phyloP scores from a whole-genome alignment of 31 red algal genomes.

The Asparagopsis taxiformis region DNA sequence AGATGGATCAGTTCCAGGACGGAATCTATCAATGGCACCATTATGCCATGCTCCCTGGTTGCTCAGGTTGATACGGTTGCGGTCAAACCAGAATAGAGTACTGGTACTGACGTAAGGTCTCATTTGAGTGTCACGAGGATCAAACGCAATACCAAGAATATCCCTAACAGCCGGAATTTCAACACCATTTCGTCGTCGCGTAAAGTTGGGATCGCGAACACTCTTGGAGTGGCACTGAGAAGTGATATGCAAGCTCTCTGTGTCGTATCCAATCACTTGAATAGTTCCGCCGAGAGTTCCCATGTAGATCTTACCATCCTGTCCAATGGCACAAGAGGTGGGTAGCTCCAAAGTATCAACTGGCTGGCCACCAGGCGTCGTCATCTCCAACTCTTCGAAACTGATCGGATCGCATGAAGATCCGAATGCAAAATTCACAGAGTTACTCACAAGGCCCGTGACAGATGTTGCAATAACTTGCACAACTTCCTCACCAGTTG shows the following conservation, averaged over 20 bases:
- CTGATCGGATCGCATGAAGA: constrained; percentile 30
- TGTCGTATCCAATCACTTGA: constrained; percentile 30
- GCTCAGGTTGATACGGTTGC: constrained; percentile 9
- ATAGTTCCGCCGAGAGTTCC: constrained; percentile 26
- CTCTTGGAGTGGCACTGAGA: constrained; percentile 38
- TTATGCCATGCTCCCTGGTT: constrained; percentile 40
- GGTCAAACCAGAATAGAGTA: constrained; percentile 42
- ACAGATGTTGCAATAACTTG: constrained; percentile 25
- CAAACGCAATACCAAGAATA: constrained; percentile 44
- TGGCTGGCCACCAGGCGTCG: constrained; percentile 8
- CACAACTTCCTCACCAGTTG: constrained; percentile 1
- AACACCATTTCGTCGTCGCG: neutral
- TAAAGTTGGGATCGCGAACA: constrained; percentile 16
- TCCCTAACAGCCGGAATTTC: constrained; percentile 5
- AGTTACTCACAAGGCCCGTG: constrained; percentile 21
- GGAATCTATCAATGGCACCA: constrained; percentile 30
- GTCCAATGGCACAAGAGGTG: constrained; percentile 31
- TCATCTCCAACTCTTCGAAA: constrained; percentile 32
- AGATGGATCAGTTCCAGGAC: constrained; percentile 22
- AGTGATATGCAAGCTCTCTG: constrained; percentile 13
- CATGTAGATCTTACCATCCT: constrained; percentile 49
- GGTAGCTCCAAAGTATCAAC: constrained; percentile 40
- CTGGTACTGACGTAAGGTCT: constrained; percentile 35
- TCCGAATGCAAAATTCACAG: constrained; percentile 35
- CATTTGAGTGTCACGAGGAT: constrained; percentile 15